Evolutionary conservation across 75 land plant genomes (phyloP), one percentile per base, ranked within the genome.

Genomic region (Selaginella tamariscina): DNA sequence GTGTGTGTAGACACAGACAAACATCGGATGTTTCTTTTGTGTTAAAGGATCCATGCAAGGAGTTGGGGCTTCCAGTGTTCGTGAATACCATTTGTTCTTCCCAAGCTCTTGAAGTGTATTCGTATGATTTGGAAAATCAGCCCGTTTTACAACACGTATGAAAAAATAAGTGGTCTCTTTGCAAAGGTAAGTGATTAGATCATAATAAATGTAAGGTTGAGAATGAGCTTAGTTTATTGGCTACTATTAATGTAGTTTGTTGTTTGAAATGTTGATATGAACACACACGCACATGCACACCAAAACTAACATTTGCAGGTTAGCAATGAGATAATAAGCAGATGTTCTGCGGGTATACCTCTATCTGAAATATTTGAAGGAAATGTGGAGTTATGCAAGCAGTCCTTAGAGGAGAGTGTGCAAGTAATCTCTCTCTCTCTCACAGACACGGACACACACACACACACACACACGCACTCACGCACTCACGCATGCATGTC

Each of bases 41-140:
- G n/a, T n/a, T n/a, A n/a, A n/a, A n/a, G 66, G 66, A 67, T n/a
- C 76, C 72, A 1, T 69, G 76, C 31, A 56, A 69, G 54, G 56
- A 69, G 26, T 32, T 74, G 21, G 54, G 54, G n/a, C 32, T 29
- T 1, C 33, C 72, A 15, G 57, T 31, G 30, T 27, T 74, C 30
- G 55, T 70, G 29, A 66, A 74, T 74, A 29, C 76, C 76, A 29
- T 27, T 64, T 29, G n/a, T 62, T 27, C 71, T 69, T 28, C 76
- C 72, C 49, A 44, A 57, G 29, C 33, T 74, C 23, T 59, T 74
- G n/a, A 13, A 24, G 32, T 64, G 66, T 27, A 64, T 74, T 5
- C 72, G 76, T 2, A 74, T 74, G 76, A 74, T 74, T 13, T 74
- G 76, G 76, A 60, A 69, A 28, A 33, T 69, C n/a, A 74, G 76